These are phyloP conservation scores for Lyophyllum semitale DNA, from an alignment of 768 basidiomycete species.

Conservation along the genomic window DNA sequence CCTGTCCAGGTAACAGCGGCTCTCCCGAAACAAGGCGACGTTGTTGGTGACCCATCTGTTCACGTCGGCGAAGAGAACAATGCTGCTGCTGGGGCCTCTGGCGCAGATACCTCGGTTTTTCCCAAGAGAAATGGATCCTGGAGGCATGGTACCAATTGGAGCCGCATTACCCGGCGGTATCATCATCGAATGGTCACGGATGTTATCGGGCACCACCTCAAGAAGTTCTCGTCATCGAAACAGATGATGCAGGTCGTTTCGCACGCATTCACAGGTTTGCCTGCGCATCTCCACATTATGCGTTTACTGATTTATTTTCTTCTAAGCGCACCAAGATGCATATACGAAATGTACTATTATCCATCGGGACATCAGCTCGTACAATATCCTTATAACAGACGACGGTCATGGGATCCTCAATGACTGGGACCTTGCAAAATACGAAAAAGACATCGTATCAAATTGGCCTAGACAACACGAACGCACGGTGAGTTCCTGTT, in stretches of 20 bases:
- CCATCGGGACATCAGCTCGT: neutral
- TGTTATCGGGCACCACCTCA: conserved; percentile 15
- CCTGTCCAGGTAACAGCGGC: neutral
- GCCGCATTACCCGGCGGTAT: conserved; percentile 7
- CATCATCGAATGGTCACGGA: conserved; percentile 23
- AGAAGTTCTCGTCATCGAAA: no score
- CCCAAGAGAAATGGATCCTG: conserved; percentile 1
- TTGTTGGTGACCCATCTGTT: no score
- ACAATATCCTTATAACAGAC: neutral
- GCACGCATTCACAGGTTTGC: neutral
- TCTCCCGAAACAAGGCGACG: neutral
- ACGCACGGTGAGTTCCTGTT: neutral
- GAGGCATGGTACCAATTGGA: conserved; percentile 8
- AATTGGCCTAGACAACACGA: neutral
- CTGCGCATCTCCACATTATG: neutral
- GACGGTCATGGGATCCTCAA: neutral
- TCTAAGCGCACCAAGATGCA: neutral
- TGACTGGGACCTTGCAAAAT: no score
- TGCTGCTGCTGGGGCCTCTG: no score
- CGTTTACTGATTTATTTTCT: neutral
- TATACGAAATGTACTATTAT: neutral
- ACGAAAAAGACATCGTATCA: no score
- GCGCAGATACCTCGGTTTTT: no score
- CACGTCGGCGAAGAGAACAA: no score
- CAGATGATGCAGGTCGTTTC: neutral